Evolutionary conservation across 2,329 filamentous ascomycete genomes (phyloP), one percentile per base, ranked within the genome.

Genomic region (Ophiobolus disseminans): DNA sequence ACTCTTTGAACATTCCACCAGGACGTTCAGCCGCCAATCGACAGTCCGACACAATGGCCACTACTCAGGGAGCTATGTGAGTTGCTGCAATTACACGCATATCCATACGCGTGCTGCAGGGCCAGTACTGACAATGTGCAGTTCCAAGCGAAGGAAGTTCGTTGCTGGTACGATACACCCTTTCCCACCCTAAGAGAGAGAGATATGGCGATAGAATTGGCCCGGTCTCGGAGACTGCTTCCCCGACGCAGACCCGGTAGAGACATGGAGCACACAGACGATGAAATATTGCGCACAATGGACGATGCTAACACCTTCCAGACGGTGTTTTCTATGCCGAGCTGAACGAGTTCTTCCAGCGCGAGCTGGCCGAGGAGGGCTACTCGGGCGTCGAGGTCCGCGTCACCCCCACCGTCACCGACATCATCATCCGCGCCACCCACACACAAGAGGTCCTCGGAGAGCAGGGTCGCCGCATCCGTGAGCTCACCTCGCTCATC

Each of bases 271-370:
- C 26, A 50, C 39, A 35, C 9, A 40, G 30, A 47, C n/a, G 37
- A 21, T n/a, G 44, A 48, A 42, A 56, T 45, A 45, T 41, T 53
- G 54, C 50, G 55, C 55, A 58, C 49, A 55, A 41, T 47, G 50
- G 45, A 44, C 50, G 50, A 34, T 47, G 55, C 66, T 69, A 62
- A 69, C 65, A 56, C 21, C 51, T 23, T 47, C 30, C 31, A 77
- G 94, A 99, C 82, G 94, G 94, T 88, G 94, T 99, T 76, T 99
- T 99, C 90, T 99, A 97, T 82, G 94, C 94, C 85, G 94, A 99
- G 84, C 85, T 99, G 81, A 99, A 99, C 89, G 94, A 99, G 85
- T 99, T 99, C 89, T 99, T 99, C 91, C 94, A 97, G 87, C 93
- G 94, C 81, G 94, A 99, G 84, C 86, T 99, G 78, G 94, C 94